Evolutionary conservation across 139 green algal genomes (phyloP), one percentile per base, ranked within the genome.

Genomic region (Raphidocelis subcapitata): DNA sequence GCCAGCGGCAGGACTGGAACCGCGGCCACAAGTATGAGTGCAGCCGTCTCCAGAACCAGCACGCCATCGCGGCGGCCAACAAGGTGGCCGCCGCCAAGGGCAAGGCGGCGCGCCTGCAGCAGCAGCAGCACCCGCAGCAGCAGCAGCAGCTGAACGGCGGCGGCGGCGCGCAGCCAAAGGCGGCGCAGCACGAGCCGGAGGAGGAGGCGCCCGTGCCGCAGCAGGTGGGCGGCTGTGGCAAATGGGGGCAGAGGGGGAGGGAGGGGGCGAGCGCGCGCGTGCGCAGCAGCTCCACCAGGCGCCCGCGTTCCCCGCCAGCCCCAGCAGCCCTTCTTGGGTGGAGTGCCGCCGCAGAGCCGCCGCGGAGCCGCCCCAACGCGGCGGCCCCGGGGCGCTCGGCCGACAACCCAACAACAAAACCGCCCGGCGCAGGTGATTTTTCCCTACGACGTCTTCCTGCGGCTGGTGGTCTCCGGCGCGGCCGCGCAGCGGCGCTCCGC

Each of bases 21-120:
- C 37, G n/a, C 26, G 52, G 31, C n/a, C 70, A 77, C 61, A 77
- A 77, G 70, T 77, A 70, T 31, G 61, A 77, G 47, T 77, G 70
- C 49, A 23, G 52, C 12, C 67, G 62, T n/a, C 70, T 77, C 12
- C 46, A 77, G 49, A 69, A 64, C 31, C 31, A 46, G 3, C 44
- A 46, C 20, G 59, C 44, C 21, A 28, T 32, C 1, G 28, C 51
- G 28, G 44, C 41, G 3, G 31, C 36, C 31, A 29, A 52, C 18
- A 46, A 16, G 18, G 15, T 44, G 54, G 57, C 37, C 5, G 33
- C 51, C 15, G 61, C 70, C 61, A 33, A 24, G 24, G 12, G 41
- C n/a, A 41, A 46, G 41, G 26, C 16, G 21, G 10, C 26, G 15
- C 31, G n/a, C 5, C 26, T 1, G 64, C 64, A 37, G n/a, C 41